Evolutionary conservation across 23 red algal genomes (phyloP).

Genomic region (Gracilaria domingensis): DNA sequence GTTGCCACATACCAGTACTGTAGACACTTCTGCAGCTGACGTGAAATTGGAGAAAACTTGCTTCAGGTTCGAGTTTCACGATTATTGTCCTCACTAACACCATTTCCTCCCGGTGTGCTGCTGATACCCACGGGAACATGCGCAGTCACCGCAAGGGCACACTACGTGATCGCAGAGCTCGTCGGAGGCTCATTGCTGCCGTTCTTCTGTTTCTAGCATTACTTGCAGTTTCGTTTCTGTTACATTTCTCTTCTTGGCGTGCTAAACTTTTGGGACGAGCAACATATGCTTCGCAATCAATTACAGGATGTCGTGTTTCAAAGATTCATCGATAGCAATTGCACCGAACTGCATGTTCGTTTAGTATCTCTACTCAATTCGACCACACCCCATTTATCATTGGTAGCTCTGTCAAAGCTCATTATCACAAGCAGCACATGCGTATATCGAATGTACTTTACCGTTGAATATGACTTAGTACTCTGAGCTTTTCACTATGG

Average conservation of each 20-base stretch:
- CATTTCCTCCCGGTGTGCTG: not conserved
- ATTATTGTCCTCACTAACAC: not conserved
- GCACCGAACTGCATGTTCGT: constrained; percentile 51
- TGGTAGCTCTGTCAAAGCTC: constrained; percentile 27
- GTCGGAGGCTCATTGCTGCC: constrained; percentile 6
- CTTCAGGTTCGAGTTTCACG: not conserved
- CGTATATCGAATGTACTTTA: constrained; percentile 35
- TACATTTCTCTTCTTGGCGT: constrained; percentile 11
- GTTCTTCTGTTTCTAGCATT: not conserved
- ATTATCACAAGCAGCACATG: constrained; percentile 20
- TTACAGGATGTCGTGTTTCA: constrained; percentile 9
- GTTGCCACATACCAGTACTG: too few relatives aligned
- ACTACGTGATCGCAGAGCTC: not conserved
- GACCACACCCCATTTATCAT: not conserved
- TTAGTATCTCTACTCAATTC: constrained; percentile 49
- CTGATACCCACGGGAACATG: not conserved
- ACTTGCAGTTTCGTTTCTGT: not conserved
- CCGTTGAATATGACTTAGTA: not conserved
- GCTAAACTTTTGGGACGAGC: not conserved
- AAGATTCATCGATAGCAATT: not conserved
- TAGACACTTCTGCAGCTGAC: not conserved
- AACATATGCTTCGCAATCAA: not conserved
- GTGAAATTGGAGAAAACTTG: not conserved
- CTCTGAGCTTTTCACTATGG: constrained; percentile 12
- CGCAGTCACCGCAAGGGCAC: not conserved